Conservation (phyloP, 2,329 filamentous ascomycete species). For the Hypoxylon sp. region DNA sequence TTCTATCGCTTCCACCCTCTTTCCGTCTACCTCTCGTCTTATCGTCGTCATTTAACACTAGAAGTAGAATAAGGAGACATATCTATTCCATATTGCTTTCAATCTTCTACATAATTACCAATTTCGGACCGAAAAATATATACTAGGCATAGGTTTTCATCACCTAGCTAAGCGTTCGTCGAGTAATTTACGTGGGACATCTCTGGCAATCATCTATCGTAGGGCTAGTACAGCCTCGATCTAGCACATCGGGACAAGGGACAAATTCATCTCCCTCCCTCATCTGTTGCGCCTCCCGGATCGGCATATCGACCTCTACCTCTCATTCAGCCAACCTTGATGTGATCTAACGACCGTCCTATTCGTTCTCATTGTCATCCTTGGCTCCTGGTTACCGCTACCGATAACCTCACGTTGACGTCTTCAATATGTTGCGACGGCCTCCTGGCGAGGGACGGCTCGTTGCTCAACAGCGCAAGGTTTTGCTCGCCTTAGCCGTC, state of each 20-base stretch:
- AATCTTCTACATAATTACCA: not conserved
- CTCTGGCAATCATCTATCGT: slow-evolving; percentile 3
- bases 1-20: slow-evolving; percentile 5
- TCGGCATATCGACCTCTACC: not conserved
- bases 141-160: not conserved
- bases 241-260: slow-evolving; percentile 1
- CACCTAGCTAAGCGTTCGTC: not conserved
- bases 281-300: not conserved
- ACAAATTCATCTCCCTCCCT: slow-evolving; percentile 17
- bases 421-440: slow-evolving; percentile 69
- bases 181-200: slow-evolving; percentile 16
- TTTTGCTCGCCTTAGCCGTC: slow-evolving; percentile 64
- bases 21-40: not conserved
- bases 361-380: not conserved
- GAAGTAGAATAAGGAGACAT: slow-evolving; percentile 5
- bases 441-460: slow-evolving; percentile 68
- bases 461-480: slow-evolving; percentile 57
- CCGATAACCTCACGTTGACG: slow-evolving; percentile 45
- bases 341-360: slow-evolving; percentile 32
- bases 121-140: slow-evolving; percentile 4
- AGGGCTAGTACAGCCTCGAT: slow-evolving; percentile 4
- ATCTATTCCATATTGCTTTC: not conserved
- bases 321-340: slow-evolving; percentile 18
- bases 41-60: not conserved
- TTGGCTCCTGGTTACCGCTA: slow-evolving; percentile 8